Evolutionary conservation across 139 green algal genomes (phyloP), one percentile per base, ranked within the genome.

Genomic region (Ostreobium quekettii): DNA sequence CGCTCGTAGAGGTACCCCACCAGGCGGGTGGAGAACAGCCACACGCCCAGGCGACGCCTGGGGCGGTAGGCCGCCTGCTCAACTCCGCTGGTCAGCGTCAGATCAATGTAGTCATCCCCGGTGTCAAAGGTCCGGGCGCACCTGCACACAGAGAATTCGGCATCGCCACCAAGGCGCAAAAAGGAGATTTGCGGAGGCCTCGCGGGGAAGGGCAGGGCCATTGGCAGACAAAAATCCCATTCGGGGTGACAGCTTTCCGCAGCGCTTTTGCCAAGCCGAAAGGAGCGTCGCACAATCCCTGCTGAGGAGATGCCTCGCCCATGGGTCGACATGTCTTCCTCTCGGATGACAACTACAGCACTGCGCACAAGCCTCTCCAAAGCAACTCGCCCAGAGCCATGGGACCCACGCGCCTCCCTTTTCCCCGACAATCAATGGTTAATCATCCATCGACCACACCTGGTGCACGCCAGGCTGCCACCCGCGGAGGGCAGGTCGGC

Each of bases 1-100:
- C 93, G 80, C 78, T 98, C 92, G 78, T 98, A 98, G 1, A 83
- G 80, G 59, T 86, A 95, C 48, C 66, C 82, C 0, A 98, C 78
- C 15, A 94, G 60, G n/a, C n/a, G n/a, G n/a, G n/a, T n/a, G n/a
- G n/a, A n/a, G n/a, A n/a, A n/a, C n/a, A n/a, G n/a, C n/a, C n/a
- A n/a, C n/a, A n/a, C n/a, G n/a, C n/a, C n/a, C n/a, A n/a, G n/a
- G n/a, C n/a, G n/a, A n/a, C n/a, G n/a, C n/a, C n/a, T n/a, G n/a
- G n/a, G n/a, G n/a, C n/a, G n/a, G 71, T 89, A 90, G 29, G 76
- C 78, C 61, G 69, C 66, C 47, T 74, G 71, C 48, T 74, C 11
- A 32, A 86, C 66, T 2, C 84, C 84, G 33, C 59, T 75, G 2
- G 75, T 83, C 2, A 88, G 48, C 0, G 87, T 93, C 24, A 93